Evolutionary conservation across 1,139 yeast genomes (phyloP).

Genomic region (Yueomyces sp.): DNA sequence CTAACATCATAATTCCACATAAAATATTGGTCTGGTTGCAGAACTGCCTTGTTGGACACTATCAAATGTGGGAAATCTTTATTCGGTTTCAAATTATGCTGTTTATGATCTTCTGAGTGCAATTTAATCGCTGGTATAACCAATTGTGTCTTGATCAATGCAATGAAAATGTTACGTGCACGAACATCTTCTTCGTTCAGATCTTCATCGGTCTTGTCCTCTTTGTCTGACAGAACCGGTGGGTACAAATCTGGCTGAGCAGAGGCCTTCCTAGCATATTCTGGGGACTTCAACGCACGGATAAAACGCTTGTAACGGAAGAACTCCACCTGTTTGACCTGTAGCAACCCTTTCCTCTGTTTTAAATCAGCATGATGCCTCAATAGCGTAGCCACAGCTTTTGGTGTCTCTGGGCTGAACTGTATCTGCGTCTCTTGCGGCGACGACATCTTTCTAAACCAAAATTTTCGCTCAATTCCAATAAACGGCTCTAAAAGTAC

Average conservation of each 20-base stretch:
- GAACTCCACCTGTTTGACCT: slow-evolving; percentile 61
- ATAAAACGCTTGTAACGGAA: slow-evolving; percentile 77
- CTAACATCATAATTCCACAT: slow-evolving; percentile 81
- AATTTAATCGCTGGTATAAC: slow-evolving; percentile 65
- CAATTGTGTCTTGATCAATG: slow-evolving; percentile 61
- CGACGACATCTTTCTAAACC: slow-evolving; percentile 2
- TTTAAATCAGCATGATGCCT: slow-evolving; percentile 56
- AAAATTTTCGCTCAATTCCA: no score
- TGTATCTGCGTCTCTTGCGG: neutral
- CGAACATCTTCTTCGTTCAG: neutral
- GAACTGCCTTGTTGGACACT: slow-evolving; percentile 53
- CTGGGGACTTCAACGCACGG: slow-evolving; percentile 65
- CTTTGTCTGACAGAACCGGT: slow-evolving; percentile 30
- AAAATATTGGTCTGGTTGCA: slow-evolving; percentile 69
- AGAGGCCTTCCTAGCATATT: slow-evolving; percentile 45
- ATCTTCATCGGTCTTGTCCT: neutral
- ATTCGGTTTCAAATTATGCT: slow-evolving; percentile 51
- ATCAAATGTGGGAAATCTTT: slow-evolving; percentile 64
- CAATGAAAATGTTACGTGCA: slow-evolving; percentile 52
- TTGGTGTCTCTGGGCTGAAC: slow-evolving; percentile 24
- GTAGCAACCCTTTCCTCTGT: slow-evolving; percentile 66
- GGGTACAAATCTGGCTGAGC: slow-evolving; percentile 50
- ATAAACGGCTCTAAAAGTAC: no score
- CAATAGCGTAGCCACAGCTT: slow-evolving; percentile 59
- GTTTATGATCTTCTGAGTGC: slow-evolving; percentile 59